Evolutionary conservation across 768 basidiomycete genomes (phyloP).

Genomic region (Coprinopsis cinerea): DNA sequence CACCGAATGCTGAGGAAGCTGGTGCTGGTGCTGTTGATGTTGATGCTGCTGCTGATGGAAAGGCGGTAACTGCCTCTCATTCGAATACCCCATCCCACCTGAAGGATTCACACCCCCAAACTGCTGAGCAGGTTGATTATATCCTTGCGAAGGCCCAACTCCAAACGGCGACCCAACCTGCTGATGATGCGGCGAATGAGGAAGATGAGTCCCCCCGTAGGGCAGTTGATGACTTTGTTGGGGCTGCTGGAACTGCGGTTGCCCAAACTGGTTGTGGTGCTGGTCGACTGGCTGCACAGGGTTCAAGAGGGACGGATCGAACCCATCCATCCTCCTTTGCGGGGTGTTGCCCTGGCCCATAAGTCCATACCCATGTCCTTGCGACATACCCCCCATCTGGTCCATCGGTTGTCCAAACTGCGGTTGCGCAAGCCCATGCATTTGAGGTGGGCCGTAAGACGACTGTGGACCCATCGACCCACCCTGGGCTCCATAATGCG

Average conservation of each 20-base stretch:
- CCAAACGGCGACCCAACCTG: no score
- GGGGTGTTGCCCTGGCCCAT: slow-evolving; percentile 24
- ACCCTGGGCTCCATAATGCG: background rate
- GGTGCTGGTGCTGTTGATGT: background rate
- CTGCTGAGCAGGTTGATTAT: no score
- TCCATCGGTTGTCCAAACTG: background rate
- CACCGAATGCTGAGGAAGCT: background rate
- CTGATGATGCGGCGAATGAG: background rate
- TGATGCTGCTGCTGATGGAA: slow-evolving; percentile 1
- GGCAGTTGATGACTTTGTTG: no score
- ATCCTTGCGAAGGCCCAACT: no score
- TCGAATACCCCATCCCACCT: background rate
- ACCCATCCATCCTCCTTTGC: slow-evolving; percentile 32
- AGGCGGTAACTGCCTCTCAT: background rate
- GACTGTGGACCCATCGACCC: background rate
- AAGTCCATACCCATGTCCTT: background rate
- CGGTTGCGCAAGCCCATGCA: background rate
- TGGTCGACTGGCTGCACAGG: slow-evolving; percentile 24
- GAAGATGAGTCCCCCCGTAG: no score
- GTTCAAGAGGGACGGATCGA: slow-evolving; percentile 49
- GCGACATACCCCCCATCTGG: background rate
- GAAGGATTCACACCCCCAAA: no score
- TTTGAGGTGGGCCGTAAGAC: background rate
- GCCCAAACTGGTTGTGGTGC: no score
- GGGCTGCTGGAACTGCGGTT: no score